Base-by-base conservation (phyloP, 305 asterid species). In the Fraxinus velutina region DNA sequence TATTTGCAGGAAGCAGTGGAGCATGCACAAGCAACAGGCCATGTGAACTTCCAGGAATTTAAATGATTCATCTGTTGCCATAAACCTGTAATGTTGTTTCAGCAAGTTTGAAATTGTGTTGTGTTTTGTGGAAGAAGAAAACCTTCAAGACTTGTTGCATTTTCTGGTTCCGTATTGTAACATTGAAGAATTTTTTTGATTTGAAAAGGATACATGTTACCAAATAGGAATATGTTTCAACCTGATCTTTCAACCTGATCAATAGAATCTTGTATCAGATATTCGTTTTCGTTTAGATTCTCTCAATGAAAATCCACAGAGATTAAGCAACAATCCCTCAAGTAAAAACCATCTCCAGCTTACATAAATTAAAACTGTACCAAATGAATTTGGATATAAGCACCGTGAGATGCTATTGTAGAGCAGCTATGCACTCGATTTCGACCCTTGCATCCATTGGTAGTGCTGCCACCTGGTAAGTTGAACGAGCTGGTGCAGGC, bases 21-120 rank as follows among this genome's bases (percentile, higher is more conserved):
- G 90, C 99, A 96, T 77, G 99, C 98, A 3, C 81, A 81, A 82
- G 97, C 94, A 64, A 96, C 97, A 8, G 98, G 99, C 13, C 99
- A 96, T 83, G 93, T 81, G 22, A 96, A 92, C 90, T 96, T 96
- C 79, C 98, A 94, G 84, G 98, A 96, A 71, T 96, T 62, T 87
- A 91, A 62, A 86, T 96, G 87, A 93, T 64, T 13, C 3, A 4
- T 68, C 75, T 30, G 21, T 68, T 27, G 21, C 75, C 10, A 30
- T 57, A 55, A 33, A n/a, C 12, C 24, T 22, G 9, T 27, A 24
- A 2, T 24, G 75, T 68, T 15, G 19, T 66, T 64, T 27, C 36
- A 8, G 34, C 19, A 21, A 60, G 70, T 60, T 21, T 60, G 30
- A 60, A 2, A 27, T 27, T 12, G 2, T 10, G 13, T 66, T 27